Percentiles rank a stretch among this genome's conserved stretches.
phyloP scores from a whole-genome alignment of 495 filamentous ascomycete species.

The Annulohypoxylon bovei region DNA sequence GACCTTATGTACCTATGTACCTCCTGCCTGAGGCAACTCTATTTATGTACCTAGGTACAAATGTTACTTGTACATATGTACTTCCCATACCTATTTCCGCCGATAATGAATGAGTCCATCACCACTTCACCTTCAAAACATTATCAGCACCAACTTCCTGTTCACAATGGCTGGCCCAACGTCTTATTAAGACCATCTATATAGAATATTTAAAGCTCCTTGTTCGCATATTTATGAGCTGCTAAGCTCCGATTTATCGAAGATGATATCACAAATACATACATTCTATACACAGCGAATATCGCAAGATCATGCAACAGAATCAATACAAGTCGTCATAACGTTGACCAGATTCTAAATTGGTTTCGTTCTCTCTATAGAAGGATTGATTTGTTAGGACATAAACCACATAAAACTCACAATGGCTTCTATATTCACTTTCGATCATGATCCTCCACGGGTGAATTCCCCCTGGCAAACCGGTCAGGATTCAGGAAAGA shows the following conservation, averaged over 20 bases:
- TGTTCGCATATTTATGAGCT: slow-evolving; percentile 24
- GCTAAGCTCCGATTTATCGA: slow-evolving; percentile 46
- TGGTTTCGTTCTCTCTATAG: not conserved
- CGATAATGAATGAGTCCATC: slow-evolving; percentile 19
- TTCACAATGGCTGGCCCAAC: slow-evolving; percentile 33
- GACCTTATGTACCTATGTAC: no score
- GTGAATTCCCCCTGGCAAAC: slow-evolving; percentile 90
- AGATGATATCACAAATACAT: slow-evolving; percentile 71
- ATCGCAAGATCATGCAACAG: slow-evolving; percentile 41
- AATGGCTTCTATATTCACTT: slow-evolving; percentile 98
- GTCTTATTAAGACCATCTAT: slow-evolving; percentile 15
- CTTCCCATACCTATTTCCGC: slow-evolving; percentile 11
- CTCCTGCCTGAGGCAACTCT: slow-evolving; percentile 8
- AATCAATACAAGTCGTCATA: slow-evolving; percentile 30
- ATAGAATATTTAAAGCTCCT: not conserved
- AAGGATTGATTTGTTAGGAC: not conserved
- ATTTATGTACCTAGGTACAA: no score
- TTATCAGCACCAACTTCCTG: slow-evolving; percentile 4
- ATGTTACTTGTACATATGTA: slow-evolving; percentile 1
- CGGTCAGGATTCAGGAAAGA: slow-evolving; percentile 51
- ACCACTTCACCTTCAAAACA: slow-evolving; percentile 24
- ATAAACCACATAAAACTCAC: slow-evolving; percentile 8
- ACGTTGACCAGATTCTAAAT: slow-evolving; percentile 26
- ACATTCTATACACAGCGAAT: slow-evolving; percentile 45
- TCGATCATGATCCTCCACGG: slow-evolving; percentile 84